Conservation (phyloP, 371 early-diverging fungal species). For the Apophysomyces elegans region DNA sequence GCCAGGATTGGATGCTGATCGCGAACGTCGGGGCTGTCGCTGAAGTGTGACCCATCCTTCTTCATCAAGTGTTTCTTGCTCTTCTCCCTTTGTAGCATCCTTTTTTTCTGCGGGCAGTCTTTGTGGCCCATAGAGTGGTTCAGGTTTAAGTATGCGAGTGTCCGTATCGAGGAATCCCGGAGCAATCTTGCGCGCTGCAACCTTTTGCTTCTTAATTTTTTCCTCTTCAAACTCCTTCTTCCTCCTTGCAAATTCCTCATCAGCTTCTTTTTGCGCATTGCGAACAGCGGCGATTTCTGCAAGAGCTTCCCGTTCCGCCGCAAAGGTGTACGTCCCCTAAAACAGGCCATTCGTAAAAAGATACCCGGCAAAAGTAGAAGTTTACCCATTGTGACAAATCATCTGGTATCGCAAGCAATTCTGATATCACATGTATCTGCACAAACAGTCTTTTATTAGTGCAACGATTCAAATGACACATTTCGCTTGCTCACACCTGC, state of each 20-base stretch:
- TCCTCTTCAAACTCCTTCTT: slow-evolving; percentile 41
- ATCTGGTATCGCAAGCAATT: slow-evolving; percentile 44
- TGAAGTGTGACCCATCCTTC: neutral
- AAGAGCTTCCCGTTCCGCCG: slow-evolving; percentile 46
- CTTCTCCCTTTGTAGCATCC: neutral
- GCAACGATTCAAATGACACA: neutral
- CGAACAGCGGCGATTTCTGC: slow-evolving; percentile 32
- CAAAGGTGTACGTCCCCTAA: slow-evolving; percentile 43
- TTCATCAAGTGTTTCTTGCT: neutral
- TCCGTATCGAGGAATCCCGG: slow-evolving; percentile 64
- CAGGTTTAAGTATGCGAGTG: slow-evolving; percentile 52
- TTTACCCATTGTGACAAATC: slow-evolving; percentile 40
- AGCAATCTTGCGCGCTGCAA: slow-evolving; percentile 59
- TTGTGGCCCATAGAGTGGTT: slow-evolving; percentile 23
- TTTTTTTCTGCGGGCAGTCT: slow-evolving; percentile 1
- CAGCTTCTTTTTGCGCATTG: slow-evolving; percentile 25
- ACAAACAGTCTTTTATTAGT: neutral
- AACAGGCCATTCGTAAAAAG: neutral
- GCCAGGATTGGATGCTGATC: slow-evolving; percentile 10
- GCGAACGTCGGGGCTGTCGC: slow-evolving; percentile 8
- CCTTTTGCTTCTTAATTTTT: slow-evolving; percentile 44
- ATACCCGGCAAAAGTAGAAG: neutral
- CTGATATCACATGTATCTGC: slow-evolving; percentile 36
- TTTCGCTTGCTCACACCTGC: slow-evolving; percentile 33
- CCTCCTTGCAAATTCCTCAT: slow-evolving; percentile 25